A percentile compares a stretch with the other conserved stretches of the same genome.
These are phyloP conservation scores for Bromus sterilis DNA, from an alignment of 176 grass and related monocot species.

Conservation along the genomic window DNA sequence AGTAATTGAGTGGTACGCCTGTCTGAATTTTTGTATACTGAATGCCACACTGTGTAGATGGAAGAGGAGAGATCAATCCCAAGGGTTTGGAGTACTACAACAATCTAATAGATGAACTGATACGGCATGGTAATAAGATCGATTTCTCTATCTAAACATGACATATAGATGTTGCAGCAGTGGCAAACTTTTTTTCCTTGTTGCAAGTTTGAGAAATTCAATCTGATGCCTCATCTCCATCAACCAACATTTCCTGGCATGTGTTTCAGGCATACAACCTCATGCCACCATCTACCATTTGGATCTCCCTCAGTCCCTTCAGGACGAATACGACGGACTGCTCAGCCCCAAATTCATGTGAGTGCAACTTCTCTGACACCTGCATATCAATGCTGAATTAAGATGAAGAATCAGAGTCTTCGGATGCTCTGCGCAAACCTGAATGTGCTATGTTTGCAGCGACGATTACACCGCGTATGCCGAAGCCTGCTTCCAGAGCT, in stretches of 20 bases:
- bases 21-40: background rate
- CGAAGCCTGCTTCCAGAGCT: slow-evolving; percentile 60
- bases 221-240: background rate
- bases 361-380: background rate
- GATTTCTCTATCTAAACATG: background rate
- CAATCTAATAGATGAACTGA: slow-evolving; percentile 65
- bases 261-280: slow-evolving; percentile 52
- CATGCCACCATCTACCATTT: slow-evolving; percentile 73
- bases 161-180: background rate
- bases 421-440: background rate
- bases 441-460: slow-evolving; percentile 11
- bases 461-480: slow-evolving; percentile 67
- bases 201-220: background rate
- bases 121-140: slow-evolving; percentile 36
- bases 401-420: background rate
- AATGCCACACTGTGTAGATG: background rate
- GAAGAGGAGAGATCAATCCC: background rate
- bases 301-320: slow-evolving; percentile 61
- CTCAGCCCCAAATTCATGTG: slow-evolving; percentile 66
- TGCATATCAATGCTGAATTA: background rate
- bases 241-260: background rate
- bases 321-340: slow-evolving; percentile 55
- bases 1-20: background rate
- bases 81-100: slow-evolving; percentile 52
- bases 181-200: background rate